Percentiles rank a stretch among this genome's conserved stretches.
Evolutionary conservation across 1,284 basidiomycete species (phyloP).

Genomic region (Xanthoconium separans): DNA sequence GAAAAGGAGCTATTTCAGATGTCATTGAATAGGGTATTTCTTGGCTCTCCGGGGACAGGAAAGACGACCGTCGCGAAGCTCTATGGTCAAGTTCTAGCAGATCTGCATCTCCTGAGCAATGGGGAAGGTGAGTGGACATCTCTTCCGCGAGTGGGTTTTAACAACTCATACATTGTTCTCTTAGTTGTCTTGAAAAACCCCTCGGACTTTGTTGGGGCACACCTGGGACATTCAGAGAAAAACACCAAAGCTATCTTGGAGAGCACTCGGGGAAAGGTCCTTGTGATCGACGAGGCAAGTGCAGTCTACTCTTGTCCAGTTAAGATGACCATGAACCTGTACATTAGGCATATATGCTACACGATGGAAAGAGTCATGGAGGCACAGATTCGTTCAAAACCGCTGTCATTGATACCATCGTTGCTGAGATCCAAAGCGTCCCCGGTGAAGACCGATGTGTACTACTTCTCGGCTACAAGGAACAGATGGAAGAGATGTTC

Average conservation of each 20-base stretch:
- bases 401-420: constrained; percentile 67
- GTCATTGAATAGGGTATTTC: constrained; percentile 61
- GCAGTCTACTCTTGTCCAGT: not conserved
- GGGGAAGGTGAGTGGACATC: constrained; percentile 50
- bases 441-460: constrained; percentile 69
- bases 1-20: constrained; percentile 52
- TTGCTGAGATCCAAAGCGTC: constrained; percentile 64
- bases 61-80: constrained; percentile 64
- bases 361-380: constrained; percentile 36
- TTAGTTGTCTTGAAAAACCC: constrained; percentile 64
- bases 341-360: constrained; percentile 64
- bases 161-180: not conserved
- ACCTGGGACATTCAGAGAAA: constrained; percentile 57
- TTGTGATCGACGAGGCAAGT: constrained; percentile 65
- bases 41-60: constrained; percentile 64
- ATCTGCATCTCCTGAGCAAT: constrained; percentile 58
- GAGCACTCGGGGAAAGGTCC: constrained; percentile 57
- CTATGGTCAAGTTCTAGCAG: constrained; percentile 58
- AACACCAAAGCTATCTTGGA: constrained; percentile 62
- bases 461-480: constrained; percentile 58
- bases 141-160: not conserved
- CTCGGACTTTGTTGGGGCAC: constrained; percentile 56
- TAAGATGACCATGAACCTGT: not conserved
- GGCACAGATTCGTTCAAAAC: constrained; percentile 52
- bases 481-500: constrained; percentile 66